Base-by-base conservation (phyloP, 768 basidiomycete species). In the Chalciporus piperatus region DNA sequence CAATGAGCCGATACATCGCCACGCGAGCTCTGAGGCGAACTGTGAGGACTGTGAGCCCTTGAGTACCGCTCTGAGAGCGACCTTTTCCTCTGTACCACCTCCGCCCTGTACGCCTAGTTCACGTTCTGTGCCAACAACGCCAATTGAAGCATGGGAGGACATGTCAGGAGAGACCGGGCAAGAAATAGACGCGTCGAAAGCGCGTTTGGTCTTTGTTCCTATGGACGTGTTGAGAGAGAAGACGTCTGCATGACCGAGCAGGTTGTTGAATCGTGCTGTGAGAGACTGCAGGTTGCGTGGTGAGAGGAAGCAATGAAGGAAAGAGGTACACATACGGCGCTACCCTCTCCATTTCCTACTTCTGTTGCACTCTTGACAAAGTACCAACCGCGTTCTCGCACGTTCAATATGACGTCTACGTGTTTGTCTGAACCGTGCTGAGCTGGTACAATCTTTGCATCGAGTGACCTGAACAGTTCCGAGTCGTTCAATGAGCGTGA, bases 321-420 rank as follows among this genome's bases (percentile, higher is more conserved):
- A 47, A 48, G 41, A 27, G 20, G 27, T 1, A 47, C 6, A 79
- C 91, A 64, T 64, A 93, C 94, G n/a, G 92, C 93, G 49, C 74
- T 93, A 11, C 91, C 96, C 68, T 98, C 97, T 45, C 85, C 87
- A 53, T 96, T 93, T 4, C 97, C 96, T 6, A 98, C 74, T 62
- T 98, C 94, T 3, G 95, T 98, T 5, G 89, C 79, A 3, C 85
- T 90, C 56, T 88, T 90, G 7, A 95, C 60, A 59, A 78, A 92
- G 58, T 85, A 82, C 33, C 90, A 74, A 6, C 90, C 83, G 50
- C 80, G 81, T 68, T 98, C 95, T 37, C 79, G 75, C 3, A 91
- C 79, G 52, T 80, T 79, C 69, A 96, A 83, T 2, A 95, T 78
- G 33, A 98, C 66, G 60, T 97, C 92, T 11, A 95, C 80, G 55